These are phyloP conservation scores for Uronychia setigera DNA, from an alignment of 73 alveolate genomes.

Conservation along the genomic window DNA sequence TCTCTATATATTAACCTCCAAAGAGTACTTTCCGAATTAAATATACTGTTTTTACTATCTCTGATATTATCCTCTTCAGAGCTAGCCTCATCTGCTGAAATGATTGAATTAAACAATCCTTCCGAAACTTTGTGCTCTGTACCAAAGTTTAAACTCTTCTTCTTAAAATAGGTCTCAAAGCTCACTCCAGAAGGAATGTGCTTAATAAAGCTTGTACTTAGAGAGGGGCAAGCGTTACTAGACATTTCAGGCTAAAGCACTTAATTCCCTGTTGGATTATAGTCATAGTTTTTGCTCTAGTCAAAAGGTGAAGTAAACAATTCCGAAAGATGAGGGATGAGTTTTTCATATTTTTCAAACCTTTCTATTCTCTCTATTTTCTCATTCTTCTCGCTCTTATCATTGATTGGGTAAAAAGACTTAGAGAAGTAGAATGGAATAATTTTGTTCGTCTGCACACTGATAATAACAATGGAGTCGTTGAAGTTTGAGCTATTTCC, in stretches of 20 bases:
- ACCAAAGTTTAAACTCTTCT: too few relatives aligned
- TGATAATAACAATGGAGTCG: not conserved
- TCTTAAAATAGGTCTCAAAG: not conserved
- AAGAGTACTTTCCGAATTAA: too few relatives aligned
- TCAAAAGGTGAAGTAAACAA: not conserved
- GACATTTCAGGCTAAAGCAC: not conserved
- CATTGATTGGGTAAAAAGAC: too few relatives aligned
- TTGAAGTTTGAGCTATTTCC: not conserved
- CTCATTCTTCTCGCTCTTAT: not conserved
- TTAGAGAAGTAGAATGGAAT: not conserved
- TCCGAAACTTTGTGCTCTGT: too few relatives aligned
- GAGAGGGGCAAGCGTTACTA: not conserved
- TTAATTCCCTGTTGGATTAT: not conserved
- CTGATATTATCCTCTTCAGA: too few relatives aligned
- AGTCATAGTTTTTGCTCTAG: not conserved
- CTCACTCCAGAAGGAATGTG: not conserved
- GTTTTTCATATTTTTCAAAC: not conserved
- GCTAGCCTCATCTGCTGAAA: too few relatives aligned
- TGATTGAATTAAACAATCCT: too few relatives aligned
- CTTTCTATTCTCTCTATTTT: too few relatives aligned
- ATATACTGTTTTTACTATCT: too few relatives aligned
- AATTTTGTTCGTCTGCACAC: not conserved
- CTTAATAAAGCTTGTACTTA: not conserved
- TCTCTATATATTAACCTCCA: too few relatives aligned
- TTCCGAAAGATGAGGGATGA: not conserved